Conservation (phyloP, 768 basidiomycete genomes). For the Rhizopogon vinicolor region DNA sequence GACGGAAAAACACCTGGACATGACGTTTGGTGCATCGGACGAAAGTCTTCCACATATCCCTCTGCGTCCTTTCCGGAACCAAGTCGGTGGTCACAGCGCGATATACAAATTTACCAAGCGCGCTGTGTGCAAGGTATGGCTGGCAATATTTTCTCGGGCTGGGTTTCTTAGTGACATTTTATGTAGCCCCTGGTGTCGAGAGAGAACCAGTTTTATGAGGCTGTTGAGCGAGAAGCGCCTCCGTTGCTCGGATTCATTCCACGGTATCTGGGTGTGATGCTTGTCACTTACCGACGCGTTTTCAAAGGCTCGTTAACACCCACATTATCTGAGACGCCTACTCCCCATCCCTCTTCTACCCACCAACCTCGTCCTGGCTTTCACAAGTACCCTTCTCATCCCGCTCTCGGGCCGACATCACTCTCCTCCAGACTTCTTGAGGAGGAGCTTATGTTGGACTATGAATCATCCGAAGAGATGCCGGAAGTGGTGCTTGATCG, state of each 20-base stretch:
- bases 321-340: conserved; percentile 9
- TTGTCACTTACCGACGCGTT: conserved; percentile 91
- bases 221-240: conserved; percentile 91
- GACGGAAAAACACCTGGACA: conserved; percentile 31
- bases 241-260: conserved; percentile 92
- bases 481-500: conserved; percentile 92
- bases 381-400: conserved; percentile 19
- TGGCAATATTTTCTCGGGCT: conserved; percentile 1
- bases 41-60: conserved; percentile 83
- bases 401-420: neutral
- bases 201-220: conserved; percentile 97
- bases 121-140: conserved; percentile 94
- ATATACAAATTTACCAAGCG: conserved; percentile 98
- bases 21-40: conserved; percentile 43
- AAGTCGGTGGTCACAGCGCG: conserved; percentile 95
- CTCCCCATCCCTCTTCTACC: conserved; percentile 15
- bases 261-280: conserved; percentile 98
- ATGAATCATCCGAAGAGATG: conserved; percentile 64
- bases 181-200: conserved; percentile 88
- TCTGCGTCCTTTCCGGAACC: conserved; percentile 91
- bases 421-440: conserved; percentile 10
- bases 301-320: conserved; percentile 33
- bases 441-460: conserved; percentile 37
- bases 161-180: conserved; percentile 10
- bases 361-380: conserved; percentile 22